A percentile compares a stretch with the other conserved stretches of the same genome.
Evolutionary conservation across 2,329 filamentous ascomycete species (phyloP).

Genomic region (Phoma sp.): DNA sequence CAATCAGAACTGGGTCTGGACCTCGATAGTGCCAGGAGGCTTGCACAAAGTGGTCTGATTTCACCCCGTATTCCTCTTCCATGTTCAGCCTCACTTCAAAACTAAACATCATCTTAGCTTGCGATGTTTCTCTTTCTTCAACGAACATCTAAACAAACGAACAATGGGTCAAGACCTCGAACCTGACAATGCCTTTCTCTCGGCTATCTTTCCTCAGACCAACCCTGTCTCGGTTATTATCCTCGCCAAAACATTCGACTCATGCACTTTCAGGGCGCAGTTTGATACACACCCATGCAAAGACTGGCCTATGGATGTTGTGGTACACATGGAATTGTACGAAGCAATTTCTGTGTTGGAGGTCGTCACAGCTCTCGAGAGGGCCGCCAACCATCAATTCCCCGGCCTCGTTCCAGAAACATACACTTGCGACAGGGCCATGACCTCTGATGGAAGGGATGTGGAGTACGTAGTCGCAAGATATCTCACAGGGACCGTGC

Average conservation of each 20-base stretch:
- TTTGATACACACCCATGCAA: constrained; percentile 10
- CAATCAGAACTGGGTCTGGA: constrained; percentile 9
- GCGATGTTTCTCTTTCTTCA: not conserved
- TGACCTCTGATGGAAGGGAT: constrained; percentile 13
- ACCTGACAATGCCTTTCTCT: constrained; percentile 13
- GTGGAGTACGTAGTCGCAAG: constrained; percentile 8
- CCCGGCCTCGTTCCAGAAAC: constrained; percentile 13
- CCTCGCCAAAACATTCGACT: constrained; percentile 11
- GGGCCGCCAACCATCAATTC: constrained; percentile 13
- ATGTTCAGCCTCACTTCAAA: constrained; percentile 2
- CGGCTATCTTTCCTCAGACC: constrained; percentile 9
- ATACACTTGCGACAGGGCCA: constrained; percentile 2
- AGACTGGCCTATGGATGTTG: constrained; percentile 11
- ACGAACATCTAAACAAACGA: not conserved
- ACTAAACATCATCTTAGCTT: not conserved
- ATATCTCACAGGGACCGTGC: constrained; percentile 13
- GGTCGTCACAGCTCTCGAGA: constrained; percentile 9
- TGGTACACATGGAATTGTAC: constrained; percentile 6
- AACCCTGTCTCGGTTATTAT: constrained; percentile 9
- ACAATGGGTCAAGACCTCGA: constrained; percentile 14
- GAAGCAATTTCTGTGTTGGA: constrained; percentile 10
- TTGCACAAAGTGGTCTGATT: constrained; percentile 13
- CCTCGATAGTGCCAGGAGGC: not conserved
- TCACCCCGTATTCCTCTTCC: not conserved
- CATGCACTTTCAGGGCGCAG: constrained; percentile 12